Evolutionary conservation across 1,139 yeast genomes (phyloP), one percentile per base, ranked within the genome.

Genomic region (Ashbya aceris): DNA sequence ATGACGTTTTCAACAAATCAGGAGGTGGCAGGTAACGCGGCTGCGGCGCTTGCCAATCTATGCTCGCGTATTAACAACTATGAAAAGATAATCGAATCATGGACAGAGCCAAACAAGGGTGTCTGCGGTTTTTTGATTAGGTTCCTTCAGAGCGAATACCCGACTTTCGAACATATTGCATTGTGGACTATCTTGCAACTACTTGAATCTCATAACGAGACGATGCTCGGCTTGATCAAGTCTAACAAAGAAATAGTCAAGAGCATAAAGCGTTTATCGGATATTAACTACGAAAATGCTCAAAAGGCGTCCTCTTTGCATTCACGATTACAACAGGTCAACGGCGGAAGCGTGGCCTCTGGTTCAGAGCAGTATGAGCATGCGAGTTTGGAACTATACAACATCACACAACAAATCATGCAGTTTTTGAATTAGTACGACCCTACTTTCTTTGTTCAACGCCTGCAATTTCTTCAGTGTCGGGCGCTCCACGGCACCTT

Each of bases 151-250:
- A 79, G 89, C 56, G 83, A 83, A 36, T 91, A 89, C 62, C 84
- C 95, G n/a, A 91, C 97, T 0, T 93, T 91, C 65, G 97, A 91
- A 66, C 98, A 91, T 62, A 91, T 91, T 65, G 96, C 98, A 1
- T 76, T 89, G 48, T 91, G 99, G 99, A 89, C 96, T 40, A 83
- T 89, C 51, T 72, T 89, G 54, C 98, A 91, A 67, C 73, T 91
- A 50, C 73, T 93, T 50, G 99, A 91, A 66, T 80, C 94, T 44
- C 86, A 83, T 56, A 85, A 87, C 58, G 66, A 67, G 40, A 83
- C 83, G 45, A 76, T 91, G 42, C 76, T 77, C 47, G 68, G 73
- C 8, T 69, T 77, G 54, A 77, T 83, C 38, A 80, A 80, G 57
- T 76, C 69, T 43, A 76, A 78, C 56, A 73, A 69, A 48, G 68